Evolutionary conservation across 495 filamentous ascomycete species (phyloP).

Genomic region (Annulohypoxylon nitens): DNA sequence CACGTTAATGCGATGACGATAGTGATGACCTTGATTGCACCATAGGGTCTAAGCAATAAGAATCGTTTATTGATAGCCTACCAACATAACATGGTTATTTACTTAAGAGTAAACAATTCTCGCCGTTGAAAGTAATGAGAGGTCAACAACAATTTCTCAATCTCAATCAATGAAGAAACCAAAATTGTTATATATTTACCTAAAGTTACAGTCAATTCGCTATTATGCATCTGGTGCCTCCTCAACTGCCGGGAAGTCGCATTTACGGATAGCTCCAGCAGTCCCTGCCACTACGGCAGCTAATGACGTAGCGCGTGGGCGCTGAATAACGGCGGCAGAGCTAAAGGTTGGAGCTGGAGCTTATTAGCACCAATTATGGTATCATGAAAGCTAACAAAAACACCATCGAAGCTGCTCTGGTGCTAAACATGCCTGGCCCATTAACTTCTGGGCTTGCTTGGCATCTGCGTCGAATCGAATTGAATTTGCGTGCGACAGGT

Average conservation of each 20-base stretch:
- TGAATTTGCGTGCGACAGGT: conserved; percentile 17
- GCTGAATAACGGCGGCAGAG: background rate
- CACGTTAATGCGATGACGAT: no score
- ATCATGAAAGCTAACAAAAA: conserved; percentile 40
- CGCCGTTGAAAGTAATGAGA: no score
- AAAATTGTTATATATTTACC: no score
- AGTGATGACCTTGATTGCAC: no score
- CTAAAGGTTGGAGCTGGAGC: background rate
- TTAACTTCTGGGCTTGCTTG: conserved; percentile 24
- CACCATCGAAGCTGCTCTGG: conserved; percentile 16
- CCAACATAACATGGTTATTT: no score
- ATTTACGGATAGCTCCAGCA: background rate
- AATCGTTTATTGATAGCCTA: no score
- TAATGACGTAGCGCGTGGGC: conserved; percentile 5
- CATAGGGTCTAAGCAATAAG: no score
- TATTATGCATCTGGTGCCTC: no score
- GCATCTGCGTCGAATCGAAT: conserved; percentile 8
- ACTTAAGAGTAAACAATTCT: no score
- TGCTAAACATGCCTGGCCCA: conserved; percentile 21
- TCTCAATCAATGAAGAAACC: no score
- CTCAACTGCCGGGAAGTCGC: background rate
- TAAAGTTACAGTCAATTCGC: no score
- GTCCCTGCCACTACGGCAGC: background rate
- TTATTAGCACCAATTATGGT: conserved; percentile 25
- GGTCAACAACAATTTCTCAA: no score